A percentile compares a stretch with the other conserved stretches of the same genome.
Conservation (phyloP, 306 rosid species). For the Lathyrus tuberosus region DNA sequence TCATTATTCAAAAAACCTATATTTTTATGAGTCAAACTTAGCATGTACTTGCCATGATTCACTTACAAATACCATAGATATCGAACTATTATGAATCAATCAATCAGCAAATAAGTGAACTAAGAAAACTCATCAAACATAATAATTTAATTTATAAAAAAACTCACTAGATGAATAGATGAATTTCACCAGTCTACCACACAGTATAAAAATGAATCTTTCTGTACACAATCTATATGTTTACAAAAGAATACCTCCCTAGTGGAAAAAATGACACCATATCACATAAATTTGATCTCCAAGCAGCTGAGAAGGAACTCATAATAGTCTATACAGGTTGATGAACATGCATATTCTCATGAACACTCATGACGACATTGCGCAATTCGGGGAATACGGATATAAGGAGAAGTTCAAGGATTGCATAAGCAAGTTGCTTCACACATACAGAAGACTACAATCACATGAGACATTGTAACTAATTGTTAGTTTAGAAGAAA, state of each 20-base stretch:
- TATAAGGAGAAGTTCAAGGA: constrained; percentile 77
- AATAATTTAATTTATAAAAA: neutral
- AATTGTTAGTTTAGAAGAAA: constrained; percentile 34
- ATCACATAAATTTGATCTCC: constrained; percentile 20
- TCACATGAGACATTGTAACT: neutral
- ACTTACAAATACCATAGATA: no score
- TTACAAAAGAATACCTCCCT: constrained; percentile 29
- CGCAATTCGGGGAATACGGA: constrained; percentile 88
- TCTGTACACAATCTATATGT: constrained; percentile 49
- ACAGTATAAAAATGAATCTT: constrained; percentile 33
- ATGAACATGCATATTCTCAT: constrained; percentile 56
- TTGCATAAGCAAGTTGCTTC: constrained; percentile 86
- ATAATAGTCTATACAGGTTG: constrained; percentile 56
- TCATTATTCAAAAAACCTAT: no score
- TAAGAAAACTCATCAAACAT: no score
- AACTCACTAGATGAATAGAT: neutral
- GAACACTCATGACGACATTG: constrained; percentile 67
- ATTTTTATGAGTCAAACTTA: no score
- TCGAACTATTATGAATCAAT: no score
- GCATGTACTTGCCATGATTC: no score
- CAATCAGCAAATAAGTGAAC: no score
- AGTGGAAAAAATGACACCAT: constrained; percentile 17
- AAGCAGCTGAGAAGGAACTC: constrained; percentile 16
- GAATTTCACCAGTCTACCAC: neutral
- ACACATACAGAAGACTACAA: constrained; percentile 82